Conservation (phyloP, 176 grass and related monocot species). For the Oryza longistaminata region DNA sequence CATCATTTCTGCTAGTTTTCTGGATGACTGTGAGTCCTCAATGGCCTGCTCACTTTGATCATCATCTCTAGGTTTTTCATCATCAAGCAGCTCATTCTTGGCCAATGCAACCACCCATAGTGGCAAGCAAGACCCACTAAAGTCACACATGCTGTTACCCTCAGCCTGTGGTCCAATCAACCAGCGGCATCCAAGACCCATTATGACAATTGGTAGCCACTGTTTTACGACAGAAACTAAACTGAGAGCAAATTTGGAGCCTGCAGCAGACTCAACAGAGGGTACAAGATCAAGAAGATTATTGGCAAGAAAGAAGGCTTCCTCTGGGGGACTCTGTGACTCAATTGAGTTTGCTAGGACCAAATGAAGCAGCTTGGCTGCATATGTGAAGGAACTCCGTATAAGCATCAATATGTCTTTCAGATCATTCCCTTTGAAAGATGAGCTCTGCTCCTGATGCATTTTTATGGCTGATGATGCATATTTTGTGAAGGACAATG, state of each 20-base stretch:
- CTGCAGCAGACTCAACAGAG: conserved; percentile 53
- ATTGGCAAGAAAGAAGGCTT: conserved; percentile 73
- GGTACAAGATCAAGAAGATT: conserved; percentile 79
- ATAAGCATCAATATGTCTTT: conserved; percentile 62
- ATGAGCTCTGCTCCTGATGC: conserved; percentile 38
- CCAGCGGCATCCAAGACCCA: conserved; percentile 65
- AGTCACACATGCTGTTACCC: conserved; percentile 14
- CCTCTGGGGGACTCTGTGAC: conserved; percentile 39
- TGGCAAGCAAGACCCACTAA: conserved; percentile 49
- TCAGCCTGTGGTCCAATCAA: conserved; percentile 45
- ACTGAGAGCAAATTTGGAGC: conserved; percentile 49
- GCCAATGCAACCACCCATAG: conserved; percentile 67
- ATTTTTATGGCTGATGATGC: conserved; percentile 53
- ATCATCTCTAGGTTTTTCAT: conserved; percentile 39
- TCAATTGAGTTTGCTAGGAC: conserved; percentile 53
- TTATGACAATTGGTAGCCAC: conserved; percentile 79
- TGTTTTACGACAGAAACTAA: conserved; percentile 59
- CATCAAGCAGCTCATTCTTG: conserved; percentile 54
- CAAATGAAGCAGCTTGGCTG: conserved; percentile 80
- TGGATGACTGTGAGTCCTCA: conserved; percentile 34
- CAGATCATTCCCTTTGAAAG: conserved; percentile 52
- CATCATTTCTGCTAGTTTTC: conserved; percentile 68
- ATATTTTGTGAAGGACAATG: conserved; percentile 60
- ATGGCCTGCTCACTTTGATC: conserved; percentile 33
- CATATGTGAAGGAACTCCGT: conserved; percentile 79